Percentiles rank a stretch among this genome's conserved stretches.
Conservation (phyloP, 1,139 yeast genomes). For the Scheffersomyces illinoinensis region DNA sequence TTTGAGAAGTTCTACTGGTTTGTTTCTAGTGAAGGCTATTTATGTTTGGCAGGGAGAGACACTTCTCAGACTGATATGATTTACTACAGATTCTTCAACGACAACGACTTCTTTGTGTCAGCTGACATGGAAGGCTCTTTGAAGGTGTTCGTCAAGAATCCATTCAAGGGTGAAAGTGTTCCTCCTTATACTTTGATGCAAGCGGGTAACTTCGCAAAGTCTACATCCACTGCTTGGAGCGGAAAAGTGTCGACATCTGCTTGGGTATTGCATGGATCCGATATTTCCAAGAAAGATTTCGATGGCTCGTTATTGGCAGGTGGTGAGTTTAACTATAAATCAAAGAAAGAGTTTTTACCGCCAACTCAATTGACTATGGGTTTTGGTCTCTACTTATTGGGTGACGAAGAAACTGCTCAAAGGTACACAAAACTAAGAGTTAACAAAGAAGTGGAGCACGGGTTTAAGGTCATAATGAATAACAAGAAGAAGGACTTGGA, state of each 20-base stretch:
- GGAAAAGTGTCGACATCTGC: slow-evolving; percentile 77
- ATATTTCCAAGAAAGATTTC: slow-evolving; percentile 66
- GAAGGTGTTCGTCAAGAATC: slow-evolving; percentile 80
- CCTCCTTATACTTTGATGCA: slow-evolving; percentile 89
- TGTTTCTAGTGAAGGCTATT: slow-evolving; percentile 81
- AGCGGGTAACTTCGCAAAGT: slow-evolving; percentile 81
- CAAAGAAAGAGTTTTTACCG: slow-evolving; percentile 65
- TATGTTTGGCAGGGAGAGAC: slow-evolving; percentile 87
- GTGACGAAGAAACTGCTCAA: slow-evolving; percentile 53
- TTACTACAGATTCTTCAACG: slow-evolving; percentile 73
- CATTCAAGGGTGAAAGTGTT: slow-evolving; percentile 54
- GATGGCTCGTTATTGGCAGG: slow-evolving; percentile 65
- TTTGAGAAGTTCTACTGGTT: slow-evolving; percentile 97
- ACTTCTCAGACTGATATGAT: slow-evolving; percentile 81
- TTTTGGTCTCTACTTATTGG: slow-evolving; percentile 74
- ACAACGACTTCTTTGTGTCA: slow-evolving; percentile 70
- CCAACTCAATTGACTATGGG: slow-evolving; percentile 91
- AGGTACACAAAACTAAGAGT: slow-evolving; percentile 39
- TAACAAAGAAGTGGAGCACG: slow-evolving; percentile 47
- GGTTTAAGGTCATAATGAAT: slow-evolving; percentile 40
- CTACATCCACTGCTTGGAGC: slow-evolving; percentile 91
- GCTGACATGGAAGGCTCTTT: slow-evolving; percentile 77
- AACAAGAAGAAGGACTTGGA: slow-evolving; percentile 31
- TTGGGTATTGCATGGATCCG: slow-evolving; percentile 74
- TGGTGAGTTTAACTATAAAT: slow-evolving; percentile 61